Base-by-base conservation (phyloP, 2,329 filamentous ascomycete genomes). In the Proliferodiscus dingleyae region DNA sequence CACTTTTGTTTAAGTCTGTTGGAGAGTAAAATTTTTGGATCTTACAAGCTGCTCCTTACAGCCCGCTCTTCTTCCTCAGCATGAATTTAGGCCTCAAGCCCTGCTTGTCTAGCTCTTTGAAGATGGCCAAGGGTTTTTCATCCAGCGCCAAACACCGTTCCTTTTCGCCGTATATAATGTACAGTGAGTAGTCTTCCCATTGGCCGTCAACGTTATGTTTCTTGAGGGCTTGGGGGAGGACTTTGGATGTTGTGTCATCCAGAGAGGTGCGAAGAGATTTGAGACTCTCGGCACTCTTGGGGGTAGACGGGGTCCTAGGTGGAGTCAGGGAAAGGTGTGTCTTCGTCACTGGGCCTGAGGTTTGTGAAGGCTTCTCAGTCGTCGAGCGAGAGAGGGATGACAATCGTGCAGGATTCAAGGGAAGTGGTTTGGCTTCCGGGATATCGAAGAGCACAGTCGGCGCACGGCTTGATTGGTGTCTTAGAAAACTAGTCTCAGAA, bases 41-140 rank as follows among this genome's bases (percentile, higher is more conserved):
- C 11, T 19, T 18, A 34, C 11, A 8, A 10, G 16, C 9, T 4
- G 7, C 2, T n/a, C 3, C 9, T 15, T 28, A 7, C 26, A 22
- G 16, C 18, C 7, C 24, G 15, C 11, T 29, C 37, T 13, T 56
- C 43, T 48, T 56, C 45, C 91, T 75, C 47, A 97, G 72, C 91
- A 97, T 96, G 62, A 97, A 97, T 90, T 96, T 95, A 22, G 91
- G 91, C 65, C 96, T 96, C 68, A 90, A 84, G 37, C 91, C 91
- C 70, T 96, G 90, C 64, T 88, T 89, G 64, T 95, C 89, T 46
- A 96, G 73, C 64, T 95, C 89, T 70, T 96, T 96, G 70, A 96
- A 97, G 51, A 96, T 69, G 51, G 95, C 90, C 47, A 97, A 71
- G 5, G 91, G 91, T 60, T 91, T 89, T 69, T 97, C 91, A 46